A percentile compares a stretch with the other conserved stretches of the same genome.
These are phyloP conservation scores for Plasmopara muralis DNA, from an alignment of 352 stramenopile genomes.

Conservation along the genomic window DNA sequence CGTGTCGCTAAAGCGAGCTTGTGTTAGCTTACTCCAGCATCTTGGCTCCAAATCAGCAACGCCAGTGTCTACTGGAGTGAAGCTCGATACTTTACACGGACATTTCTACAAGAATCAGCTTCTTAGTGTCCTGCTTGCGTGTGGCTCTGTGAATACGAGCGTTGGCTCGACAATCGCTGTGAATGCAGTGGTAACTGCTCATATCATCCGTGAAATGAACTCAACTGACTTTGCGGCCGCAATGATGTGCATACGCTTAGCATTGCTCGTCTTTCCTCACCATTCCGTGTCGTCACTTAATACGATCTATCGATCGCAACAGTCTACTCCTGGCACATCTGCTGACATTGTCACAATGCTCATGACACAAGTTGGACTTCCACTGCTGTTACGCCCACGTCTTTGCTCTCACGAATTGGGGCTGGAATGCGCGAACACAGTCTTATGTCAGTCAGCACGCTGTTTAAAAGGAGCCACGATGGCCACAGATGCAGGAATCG, in stretches of 20 bases:
- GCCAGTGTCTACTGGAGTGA: conserved; percentile 1
- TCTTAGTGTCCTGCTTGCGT: conserved; percentile 64
- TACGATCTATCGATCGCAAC: conserved; percentile 42
- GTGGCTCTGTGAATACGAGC: conserved; percentile 53
- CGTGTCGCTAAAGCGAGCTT: conserved; percentile 54
- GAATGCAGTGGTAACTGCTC: conserved; percentile 45
- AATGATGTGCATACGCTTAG: conserved; percentile 75
- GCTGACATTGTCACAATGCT: conserved; percentile 48
- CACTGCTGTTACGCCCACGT: conserved; percentile 53
- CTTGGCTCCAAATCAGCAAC: conserved; percentile 26
- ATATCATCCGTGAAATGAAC: conserved; percentile 59
- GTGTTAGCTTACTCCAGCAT: conserved; percentile 60
- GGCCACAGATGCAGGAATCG: conserved; percentile 25
- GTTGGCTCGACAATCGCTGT: conserved; percentile 56
- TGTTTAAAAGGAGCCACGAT: conserved; percentile 53
- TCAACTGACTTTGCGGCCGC: conserved; percentile 54
- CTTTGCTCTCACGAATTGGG: conserved; percentile 79
- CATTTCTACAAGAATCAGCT: conserved; percentile 78
- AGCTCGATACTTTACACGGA: conserved; percentile 26
- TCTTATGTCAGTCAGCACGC: conserved; percentile 52
- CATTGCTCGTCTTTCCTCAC: conserved; percentile 76
- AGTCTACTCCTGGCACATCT: conserved; percentile 17
- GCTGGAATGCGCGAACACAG: conserved; percentile 58
- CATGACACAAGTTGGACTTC: conserved; percentile 57
- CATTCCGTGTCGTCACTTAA: conserved; percentile 75